A percentile compares a stretch with the other conserved stretches of the same genome.
Conservation (phyloP, 805 yeast genomes). For the Wickerhamiella spandovensis region DNA sequence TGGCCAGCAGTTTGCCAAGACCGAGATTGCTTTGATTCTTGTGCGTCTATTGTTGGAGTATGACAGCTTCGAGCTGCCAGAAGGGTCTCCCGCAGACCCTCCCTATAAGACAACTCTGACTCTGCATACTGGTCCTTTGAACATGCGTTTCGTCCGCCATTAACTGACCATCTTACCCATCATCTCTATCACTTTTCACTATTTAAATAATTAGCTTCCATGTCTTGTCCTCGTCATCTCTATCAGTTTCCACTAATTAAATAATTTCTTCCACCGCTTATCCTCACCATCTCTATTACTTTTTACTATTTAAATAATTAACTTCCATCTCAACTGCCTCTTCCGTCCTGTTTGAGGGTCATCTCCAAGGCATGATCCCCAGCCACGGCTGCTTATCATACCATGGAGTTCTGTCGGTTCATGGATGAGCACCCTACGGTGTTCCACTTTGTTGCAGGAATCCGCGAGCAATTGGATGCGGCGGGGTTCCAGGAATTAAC, state of each 20-base stretch:
- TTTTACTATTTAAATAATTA: too few species aligned
- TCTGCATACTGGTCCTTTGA: background rate
- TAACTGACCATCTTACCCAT: too few species aligned
- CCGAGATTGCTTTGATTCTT: slow-evolving; percentile 35
- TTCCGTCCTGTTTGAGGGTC: too few species aligned
- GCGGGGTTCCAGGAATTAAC: slow-evolving; percentile 65
- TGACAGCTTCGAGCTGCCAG: slow-evolving; percentile 9
- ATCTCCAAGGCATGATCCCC: too few species aligned
- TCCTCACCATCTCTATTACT: too few species aligned
- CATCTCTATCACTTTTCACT: too few species aligned
- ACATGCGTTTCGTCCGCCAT: background rate
- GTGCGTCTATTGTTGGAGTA: slow-evolving; percentile 29
- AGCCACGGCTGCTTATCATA: background rate
- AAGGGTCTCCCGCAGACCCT: background rate
- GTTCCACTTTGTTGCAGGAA: slow-evolving; percentile 33
- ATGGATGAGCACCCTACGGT: slow-evolving; percentile 62
- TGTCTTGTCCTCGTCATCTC: too few species aligned
- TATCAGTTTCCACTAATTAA: too few species aligned
- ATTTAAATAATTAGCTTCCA: too few species aligned
- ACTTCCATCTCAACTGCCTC: too few species aligned
- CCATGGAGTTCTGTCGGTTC: slow-evolving; percentile 35
- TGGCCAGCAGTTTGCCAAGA: slow-evolving; percentile 44
- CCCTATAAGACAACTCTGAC: background rate
- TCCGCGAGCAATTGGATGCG: slow-evolving; percentile 28
- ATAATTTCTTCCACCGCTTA: too few species aligned